Base-by-base conservation (phyloP, 768 basidiomycete genomes). In the Tephrocybe sp. region DNA sequence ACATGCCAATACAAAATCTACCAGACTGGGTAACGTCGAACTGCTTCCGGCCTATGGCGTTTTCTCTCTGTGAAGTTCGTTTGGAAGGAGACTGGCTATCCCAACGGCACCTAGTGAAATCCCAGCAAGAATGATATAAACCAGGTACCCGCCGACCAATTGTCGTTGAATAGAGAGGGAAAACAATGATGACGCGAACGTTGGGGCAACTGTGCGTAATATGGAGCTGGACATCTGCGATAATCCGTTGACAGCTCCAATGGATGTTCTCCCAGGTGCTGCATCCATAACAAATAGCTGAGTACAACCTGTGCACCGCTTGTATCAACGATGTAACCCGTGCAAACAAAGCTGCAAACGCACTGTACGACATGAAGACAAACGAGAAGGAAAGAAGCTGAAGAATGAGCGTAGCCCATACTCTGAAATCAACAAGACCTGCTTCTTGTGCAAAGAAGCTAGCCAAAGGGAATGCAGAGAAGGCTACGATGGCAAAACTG, bases 171-270 rank as follows among this genome's bases (percentile, higher is more conserved):
- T 31, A 2, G 57, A 56, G 21, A 58, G 23, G 2, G 57, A 58
- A 13, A 58, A 58, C 2, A 56, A 45, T 3, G 55, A 56, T 9
- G 57, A 56, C 24, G 52, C 45, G 27, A 74, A 54, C 7, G 78
- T 69, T 0, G 82, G 83, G 1, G 78, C 78, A 4, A 83, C 56
- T 0, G 80, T 67, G 21, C 82, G 70, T 56, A 74, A 63, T 3
- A 71, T 64, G 0, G 76, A 79, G 3, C 69, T 68, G 9, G 70
- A 57, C 61, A 79, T 78, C 58, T 85, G 82, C 4, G 73, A 78
- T 10, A 82, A 48, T 6, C 81, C 80, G 51, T 80, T 82, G 7
- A 74, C 70, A 3, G 78, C 72, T 2, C 57, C 54, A 10, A 54
- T 43, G 0, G 54, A 41, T 31, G 55, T 45, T 18, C 27, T 29